Evolutionary conservation across 768 basidiomycete species (phyloP).

Genomic region (Amanita exitialis): DNA sequence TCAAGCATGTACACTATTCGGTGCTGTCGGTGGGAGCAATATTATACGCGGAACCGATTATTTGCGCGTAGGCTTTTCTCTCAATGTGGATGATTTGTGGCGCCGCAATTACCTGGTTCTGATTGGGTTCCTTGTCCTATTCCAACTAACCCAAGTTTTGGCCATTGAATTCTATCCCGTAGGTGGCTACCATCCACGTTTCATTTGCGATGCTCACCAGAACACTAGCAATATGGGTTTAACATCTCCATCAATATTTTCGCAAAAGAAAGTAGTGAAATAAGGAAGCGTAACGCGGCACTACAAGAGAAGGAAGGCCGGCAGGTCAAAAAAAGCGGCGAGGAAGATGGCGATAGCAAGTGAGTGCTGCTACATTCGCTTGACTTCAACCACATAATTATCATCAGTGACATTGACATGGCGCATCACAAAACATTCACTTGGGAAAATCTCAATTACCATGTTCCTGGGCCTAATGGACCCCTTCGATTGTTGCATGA

Average conservation of each 20-base stretch:
- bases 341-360: slow-evolving; percentile 13
- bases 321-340: slow-evolving; percentile 20
- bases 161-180: slow-evolving; percentile 60
- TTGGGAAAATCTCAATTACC: slow-evolving; percentile 74
- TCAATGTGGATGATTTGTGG: slow-evolving; percentile 48
- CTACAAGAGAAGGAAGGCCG: slow-evolving; percentile 43
- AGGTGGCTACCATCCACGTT: slow-evolving; percentile 12
- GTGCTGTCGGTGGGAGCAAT: slow-evolving; percentile 46
- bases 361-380: slow-evolving; percentile 2
- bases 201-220: slow-evolving; percentile 4
- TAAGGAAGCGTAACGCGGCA: slow-evolving; percentile 41
- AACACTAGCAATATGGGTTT: slow-evolving; percentile 37
- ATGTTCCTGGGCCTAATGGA: slow-evolving; percentile 59
- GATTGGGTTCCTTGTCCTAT: slow-evolving; percentile 58
- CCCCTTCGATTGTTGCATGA: slow-evolving; percentile 58
- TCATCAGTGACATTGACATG: slow-evolving; percentile 9
- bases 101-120: slow-evolving; percentile 61
- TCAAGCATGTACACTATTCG: slow-evolving; percentile 72
- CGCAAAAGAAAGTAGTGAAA: slow-evolving; percentile 47
- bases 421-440: slow-evolving; percentile 56
- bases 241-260: slow-evolving; percentile 43
- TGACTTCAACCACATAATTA: neutral
- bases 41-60: slow-evolving; percentile 53
- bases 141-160: slow-evolving; percentile 59
- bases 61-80: slow-evolving; percentile 41